Evolutionary conservation across 2,329 filamentous ascomycete species (phyloP), one percentile per base, ranked within the genome.

Genomic region (Arthroderma sp.): DNA sequence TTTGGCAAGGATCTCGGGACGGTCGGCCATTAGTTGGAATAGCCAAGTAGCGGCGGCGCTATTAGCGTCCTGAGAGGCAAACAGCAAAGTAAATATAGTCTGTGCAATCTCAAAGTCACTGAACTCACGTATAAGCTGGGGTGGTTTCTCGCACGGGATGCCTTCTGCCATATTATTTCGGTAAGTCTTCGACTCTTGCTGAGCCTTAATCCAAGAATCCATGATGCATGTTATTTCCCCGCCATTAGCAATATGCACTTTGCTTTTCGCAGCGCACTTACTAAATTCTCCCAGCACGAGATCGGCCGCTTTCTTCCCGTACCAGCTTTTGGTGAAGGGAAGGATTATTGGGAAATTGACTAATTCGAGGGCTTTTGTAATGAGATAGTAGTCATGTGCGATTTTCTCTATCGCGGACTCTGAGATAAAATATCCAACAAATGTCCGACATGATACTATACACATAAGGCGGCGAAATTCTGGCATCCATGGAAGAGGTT

Each of bases 281-380:
- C 82, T 69, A 59, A 96, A 96, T 63, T 94, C 87, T 42, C 74
- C 75, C 51, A 95, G 72, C 32, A 94, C 86, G 80, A 93, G 86
- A 58, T 94, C 85, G 48, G 89, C 80, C 28, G 87, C 86, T 70
- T 88, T 91, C 75, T 95, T 94, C 56, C 89, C 89, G 60, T 94
- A 93, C 86, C 87, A 96, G 5, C 86, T 87, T 72, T 86, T 89
- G 61, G 88, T 95, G 72, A 77, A 95, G 36, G 89, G 89, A 38
- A 96, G 67, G 61, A 95, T 95, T 67, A 96, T 83, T 48, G 89
- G 89, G 72, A 96, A 94, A 72, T 96, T 96, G 72, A 96, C 91
- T 38, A 96, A 77, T 66, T 96, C 91, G 53, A 96, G 77, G 27
- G 89, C 91, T 46, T 84, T 89, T 9, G 91, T 96, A 61, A 96